These are phyloP conservation scores for Penstemon barbatus DNA, from an alignment of 257 asterid genomes.

Conservation along the genomic window DNA sequence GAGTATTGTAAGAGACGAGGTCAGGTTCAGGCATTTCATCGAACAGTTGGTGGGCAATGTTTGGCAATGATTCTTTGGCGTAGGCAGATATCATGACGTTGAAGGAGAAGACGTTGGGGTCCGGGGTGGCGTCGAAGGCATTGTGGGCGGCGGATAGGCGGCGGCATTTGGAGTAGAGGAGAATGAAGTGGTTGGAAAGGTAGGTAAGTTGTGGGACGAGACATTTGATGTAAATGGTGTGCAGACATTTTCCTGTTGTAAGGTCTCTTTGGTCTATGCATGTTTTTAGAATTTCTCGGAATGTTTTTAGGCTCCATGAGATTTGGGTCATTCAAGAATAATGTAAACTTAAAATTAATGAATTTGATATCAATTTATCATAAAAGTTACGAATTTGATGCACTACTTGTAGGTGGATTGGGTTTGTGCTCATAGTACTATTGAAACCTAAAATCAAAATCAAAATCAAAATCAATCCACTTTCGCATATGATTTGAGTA, in stretches of 20 bases:
- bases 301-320: slow-evolving; percentile 34
- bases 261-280: slow-evolving; percentile 60
- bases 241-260: slow-evolving; percentile 58
- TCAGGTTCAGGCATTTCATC: slow-evolving; percentile 76
- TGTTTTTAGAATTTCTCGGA: slow-evolving; percentile 52
- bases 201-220: slow-evolving; percentile 53
- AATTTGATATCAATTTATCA: too few species aligned
- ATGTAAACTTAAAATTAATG: too few species aligned
- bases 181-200: slow-evolving; percentile 75
- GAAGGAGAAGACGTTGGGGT: slow-evolving; percentile 74
- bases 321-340: slow-evolving; percentile 45
- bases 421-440: too few species aligned
- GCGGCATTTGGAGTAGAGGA: slow-evolving; percentile 76
- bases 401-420: too few species aligned
- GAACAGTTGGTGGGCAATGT: slow-evolving; percentile 58
- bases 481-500: too few species aligned
- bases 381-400: too few species aligned
- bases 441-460: too few species aligned
- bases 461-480: too few species aligned
- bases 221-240: slow-evolving; percentile 54
- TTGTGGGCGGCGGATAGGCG: slow-evolving; percentile 50
- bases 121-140: slow-evolving; percentile 45
- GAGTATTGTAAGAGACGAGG: slow-evolving; percentile 73
- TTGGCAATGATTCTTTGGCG: slow-evolving; percentile 49
- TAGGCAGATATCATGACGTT: slow-evolving; percentile 66